Conservation (phyloP, 1,139 yeast genomes). For the Hansenula sp. region DNA sequence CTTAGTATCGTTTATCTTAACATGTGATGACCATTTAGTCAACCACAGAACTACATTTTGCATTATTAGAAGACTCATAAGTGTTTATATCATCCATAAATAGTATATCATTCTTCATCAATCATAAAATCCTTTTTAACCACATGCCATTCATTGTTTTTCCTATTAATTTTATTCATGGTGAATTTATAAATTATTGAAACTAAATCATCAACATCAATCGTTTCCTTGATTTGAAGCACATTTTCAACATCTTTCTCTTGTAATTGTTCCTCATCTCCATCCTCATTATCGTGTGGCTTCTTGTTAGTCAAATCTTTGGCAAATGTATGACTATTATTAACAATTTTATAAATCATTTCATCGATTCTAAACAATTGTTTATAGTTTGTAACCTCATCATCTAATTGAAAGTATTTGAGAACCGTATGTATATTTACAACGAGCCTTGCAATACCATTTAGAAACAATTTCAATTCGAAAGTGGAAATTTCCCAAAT, state of each 20-base stretch:
- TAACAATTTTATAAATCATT: constrained; percentile 19
- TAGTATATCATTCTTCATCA: neutral
- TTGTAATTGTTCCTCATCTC: neutral
- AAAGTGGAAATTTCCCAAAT: constrained; percentile 12
- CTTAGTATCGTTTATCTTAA: too few species aligned
- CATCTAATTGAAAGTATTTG: constrained; percentile 5
- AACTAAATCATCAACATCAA: constrained; percentile 6
- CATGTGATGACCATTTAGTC: too few species aligned
- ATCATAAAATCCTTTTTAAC: constrained; percentile 7
- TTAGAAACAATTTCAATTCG: constrained; percentile 10
- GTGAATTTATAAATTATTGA: constrained; percentile 2
- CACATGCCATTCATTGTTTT: constrained; percentile 23
- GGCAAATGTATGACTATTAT: constrained; percentile 10
- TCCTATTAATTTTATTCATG: constrained; percentile 6
- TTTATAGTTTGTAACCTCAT: constrained; percentile 3
- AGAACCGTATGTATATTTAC: constrained; percentile 9
- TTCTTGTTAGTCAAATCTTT: neutral
- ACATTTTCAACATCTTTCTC: neutral
- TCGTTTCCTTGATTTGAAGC: neutral
- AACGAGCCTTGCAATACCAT: constrained; percentile 11
- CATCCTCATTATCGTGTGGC: neutral
- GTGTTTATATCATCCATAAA: too few species aligned
- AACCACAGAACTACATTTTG: too few species aligned
- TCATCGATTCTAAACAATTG: constrained; percentile 18
- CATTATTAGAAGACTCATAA: too few species aligned